Percentiles rank a stretch among this genome's conserved stretches.
These are phyloP conservation scores for Rhodotorula diobovata DNA, from an alignment of 768 basidiomycete species.

Conservation along the genomic window DNA sequence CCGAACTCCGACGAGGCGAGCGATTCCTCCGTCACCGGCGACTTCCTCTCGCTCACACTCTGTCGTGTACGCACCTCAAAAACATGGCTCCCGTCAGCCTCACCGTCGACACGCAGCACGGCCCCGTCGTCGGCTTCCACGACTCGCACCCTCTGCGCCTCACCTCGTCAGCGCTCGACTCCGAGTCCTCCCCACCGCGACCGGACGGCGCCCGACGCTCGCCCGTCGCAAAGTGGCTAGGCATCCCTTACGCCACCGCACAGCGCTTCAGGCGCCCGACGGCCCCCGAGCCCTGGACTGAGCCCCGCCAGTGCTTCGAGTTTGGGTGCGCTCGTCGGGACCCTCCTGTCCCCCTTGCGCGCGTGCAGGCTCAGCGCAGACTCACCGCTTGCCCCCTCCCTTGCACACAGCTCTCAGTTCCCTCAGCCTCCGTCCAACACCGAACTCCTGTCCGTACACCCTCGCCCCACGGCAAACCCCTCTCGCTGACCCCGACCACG, in stretches of 20 bases:
- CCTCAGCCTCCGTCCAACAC: conserved; percentile 23
- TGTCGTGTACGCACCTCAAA: not conserved
- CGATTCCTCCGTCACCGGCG: not conserved
- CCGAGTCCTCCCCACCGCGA: not conserved
- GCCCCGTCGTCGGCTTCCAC: conserved; percentile 16
- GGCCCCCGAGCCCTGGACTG: not conserved
- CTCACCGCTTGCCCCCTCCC: too few species aligned
- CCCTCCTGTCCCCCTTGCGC: not conserved
- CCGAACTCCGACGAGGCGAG: too few species aligned
- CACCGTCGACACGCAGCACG: not conserved
- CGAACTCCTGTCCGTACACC: not conserved
- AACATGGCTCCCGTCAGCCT: not conserved
- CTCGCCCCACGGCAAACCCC: fast-evolving
- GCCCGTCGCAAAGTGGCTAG: conserved; percentile 34
- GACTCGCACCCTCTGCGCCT: conserved; percentile 11
- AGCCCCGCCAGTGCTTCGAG: conserved; percentile 15
- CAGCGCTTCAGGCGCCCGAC: conserved; percentile 14
- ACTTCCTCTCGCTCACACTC: too few species aligned
- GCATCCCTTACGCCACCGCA: conserved; percentile 32
- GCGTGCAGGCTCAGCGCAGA: not conserved
- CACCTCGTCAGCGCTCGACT: not conserved
- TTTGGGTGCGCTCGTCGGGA: conserved; percentile 19
- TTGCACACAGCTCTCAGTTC: conserved; percentile 27
- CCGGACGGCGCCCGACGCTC: too few species aligned
- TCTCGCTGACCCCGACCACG: too few species aligned